Conservation (phyloP, 2,329 filamentous ascomycete species). For the Alternaria panax region DNA sequence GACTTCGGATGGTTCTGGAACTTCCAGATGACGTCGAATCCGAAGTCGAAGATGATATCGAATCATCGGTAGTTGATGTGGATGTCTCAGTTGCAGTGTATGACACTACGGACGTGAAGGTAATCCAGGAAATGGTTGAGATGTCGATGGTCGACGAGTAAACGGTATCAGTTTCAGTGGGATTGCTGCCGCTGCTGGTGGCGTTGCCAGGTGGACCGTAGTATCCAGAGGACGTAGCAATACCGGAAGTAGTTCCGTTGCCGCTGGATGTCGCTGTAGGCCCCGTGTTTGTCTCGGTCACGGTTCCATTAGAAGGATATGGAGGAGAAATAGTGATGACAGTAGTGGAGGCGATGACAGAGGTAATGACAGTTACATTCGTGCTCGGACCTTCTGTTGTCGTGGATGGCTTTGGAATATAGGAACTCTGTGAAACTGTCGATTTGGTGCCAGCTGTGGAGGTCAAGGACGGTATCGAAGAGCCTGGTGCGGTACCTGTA, state of each 20-base stretch:
- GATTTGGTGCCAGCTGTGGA: slow-evolving; percentile 2
- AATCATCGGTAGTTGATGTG: background rate
- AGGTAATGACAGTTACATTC: slow-evolving; percentile 6
- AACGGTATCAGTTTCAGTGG: background rate
- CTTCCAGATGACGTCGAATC: background rate
- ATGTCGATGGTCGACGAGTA: slow-evolving; percentile 4
- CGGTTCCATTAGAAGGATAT: slow-evolving; percentile 8
- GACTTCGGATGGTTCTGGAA: background rate
- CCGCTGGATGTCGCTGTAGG: slow-evolving; percentile 6
- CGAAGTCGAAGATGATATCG: background rate
- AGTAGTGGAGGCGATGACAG: slow-evolving; percentile 1
- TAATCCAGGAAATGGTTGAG: slow-evolving; percentile 10
- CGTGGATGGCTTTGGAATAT: background rate
- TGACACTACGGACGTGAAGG: slow-evolving; percentile 6
- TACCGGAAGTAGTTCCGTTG: background rate
- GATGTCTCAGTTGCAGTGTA: background rate
- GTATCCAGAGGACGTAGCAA: slow-evolving; percentile 10
- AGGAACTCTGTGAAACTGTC: background rate
- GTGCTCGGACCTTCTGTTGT: background rate
- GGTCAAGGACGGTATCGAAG: background rate
- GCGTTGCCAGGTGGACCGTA: slow-evolving; percentile 13
- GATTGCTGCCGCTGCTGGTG: slow-evolving; percentile 1
- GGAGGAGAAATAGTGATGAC: slow-evolving; percentile 2
- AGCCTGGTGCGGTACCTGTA: slow-evolving; percentile 11
- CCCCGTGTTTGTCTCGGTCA: slow-evolving; percentile 5